Evolutionary conservation across 495 filamentous ascomycete species (phyloP).

Genomic region (Hypoxylon fuscum): DNA sequence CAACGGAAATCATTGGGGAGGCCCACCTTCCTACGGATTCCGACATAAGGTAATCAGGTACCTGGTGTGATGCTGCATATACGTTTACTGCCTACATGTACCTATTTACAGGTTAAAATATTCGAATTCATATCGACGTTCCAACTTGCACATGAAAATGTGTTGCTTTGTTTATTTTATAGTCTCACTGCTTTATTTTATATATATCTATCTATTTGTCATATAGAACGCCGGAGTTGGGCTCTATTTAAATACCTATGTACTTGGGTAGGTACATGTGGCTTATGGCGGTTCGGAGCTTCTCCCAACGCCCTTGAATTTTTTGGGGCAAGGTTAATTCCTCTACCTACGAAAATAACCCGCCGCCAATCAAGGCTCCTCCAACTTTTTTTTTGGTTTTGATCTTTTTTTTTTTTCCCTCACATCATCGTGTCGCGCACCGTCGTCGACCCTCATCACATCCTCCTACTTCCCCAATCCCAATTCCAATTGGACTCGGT

Average conservation of each 20-base stretch:
- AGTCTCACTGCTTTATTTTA: too few relatives aligned
- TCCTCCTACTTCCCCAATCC: constrained; percentile 16
- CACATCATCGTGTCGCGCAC: constrained; percentile 30
- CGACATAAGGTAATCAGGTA: too few relatives aligned
- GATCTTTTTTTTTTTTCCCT: constrained; percentile 38
- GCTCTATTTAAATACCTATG: too few relatives aligned
- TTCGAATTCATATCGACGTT: too few relatives aligned
- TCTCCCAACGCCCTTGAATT: constrained; percentile 39
- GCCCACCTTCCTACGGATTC: constrained; percentile 43
- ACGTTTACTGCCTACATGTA: too few relatives aligned
- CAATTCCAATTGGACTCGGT: constrained; percentile 39
- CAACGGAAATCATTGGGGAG: constrained; percentile 44
- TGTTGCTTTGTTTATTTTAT: too few relatives aligned
- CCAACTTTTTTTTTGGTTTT: constrained; percentile 27
- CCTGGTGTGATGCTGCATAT: too few relatives aligned
- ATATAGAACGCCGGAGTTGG: constrained; percentile 1
- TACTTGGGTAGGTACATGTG: constrained; percentile 5
- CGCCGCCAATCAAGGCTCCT: constrained; percentile 38
- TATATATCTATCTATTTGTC: too few relatives aligned
- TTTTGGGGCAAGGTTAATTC: constrained; percentile 32
- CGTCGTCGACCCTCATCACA: constrained; percentile 16
- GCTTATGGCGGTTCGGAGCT: constrained; percentile 28
- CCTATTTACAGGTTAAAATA: too few relatives aligned
- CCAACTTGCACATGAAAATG: too few relatives aligned
- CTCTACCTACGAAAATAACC: constrained; percentile 30